Base-by-base conservation (phyloP, 2,329 filamentous ascomycete species). In the Pestalotiopsis sp. region DNA sequence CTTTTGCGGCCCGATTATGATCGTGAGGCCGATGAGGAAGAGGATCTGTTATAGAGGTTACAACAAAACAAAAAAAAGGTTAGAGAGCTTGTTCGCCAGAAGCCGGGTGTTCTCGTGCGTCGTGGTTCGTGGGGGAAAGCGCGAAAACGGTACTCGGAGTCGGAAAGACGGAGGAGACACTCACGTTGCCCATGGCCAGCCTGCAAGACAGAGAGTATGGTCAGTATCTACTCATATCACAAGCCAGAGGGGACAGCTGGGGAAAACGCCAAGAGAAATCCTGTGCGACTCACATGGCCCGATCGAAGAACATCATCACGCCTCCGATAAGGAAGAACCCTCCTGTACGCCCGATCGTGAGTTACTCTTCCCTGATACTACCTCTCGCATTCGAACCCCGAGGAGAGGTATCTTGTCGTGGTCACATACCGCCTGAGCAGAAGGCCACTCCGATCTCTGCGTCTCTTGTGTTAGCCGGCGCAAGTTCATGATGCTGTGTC, bases 131-230 rank as follows among this genome's bases (percentile, higher is more conserved):
- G 22, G 58, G 13, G 11, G 17, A 20, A 57, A 39, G 14, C 30
- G 52, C 22, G 57, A 40, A 57, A 64, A 68, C 68, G 68, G 68
- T 64, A 70, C 35, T 65, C 64, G 67, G 7, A 24, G 22, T 13
- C 14, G 6, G 9, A 4, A 24, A 7, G 6, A 61, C 62, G n/a
- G 65, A 61, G 56, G 66, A 56, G 70, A 30, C 48, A 69, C 84
- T 76, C 87, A 95, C 92, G 78, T 98, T 98, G 83, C 96, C 96
- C 96, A 98, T 98, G 73, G 95, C 95, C 67, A 99, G 89, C 89
- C 93, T 96, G 26, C 66, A 72, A n/a, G 30, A n/a, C 7, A 66
- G 64, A 22, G 22, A 66, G 52, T 11, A 70, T 58, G 69, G 74
- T 68, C 74, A 68, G 52, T 61, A 56, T 52, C 17, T 58, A 6